Base-by-base conservation (phyloP, 164 flowering plant genomes). In the Nelumbo lutea region DNA sequence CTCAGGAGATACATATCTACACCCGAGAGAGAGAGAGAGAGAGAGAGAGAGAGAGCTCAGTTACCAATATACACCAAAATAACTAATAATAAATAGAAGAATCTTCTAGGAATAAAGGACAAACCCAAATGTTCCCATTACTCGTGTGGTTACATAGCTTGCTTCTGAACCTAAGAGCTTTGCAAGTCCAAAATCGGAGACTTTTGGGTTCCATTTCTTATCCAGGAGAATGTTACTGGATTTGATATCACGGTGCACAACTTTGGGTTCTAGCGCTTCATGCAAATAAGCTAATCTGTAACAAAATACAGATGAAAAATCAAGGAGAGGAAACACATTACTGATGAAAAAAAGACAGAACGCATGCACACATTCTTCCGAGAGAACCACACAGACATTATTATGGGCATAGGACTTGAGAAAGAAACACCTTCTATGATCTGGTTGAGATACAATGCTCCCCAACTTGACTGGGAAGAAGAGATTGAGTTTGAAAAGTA, bases 231-330 rank as follows among this genome's bases (percentile, higher is more conserved):
- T 92, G 77, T 92, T 92, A 73, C 94, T 92, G 40, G 98, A 90
- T 73, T 92, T 92, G 27, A 92, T 81, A 78, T 92, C 98, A 42
- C 98, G 91, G 68, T 92, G 98, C 70, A 92, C 95, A 68, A 92
- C 98, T 83, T 92, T 92, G 2, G 98, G 98, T 77, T 92, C 98
- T 64, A 92, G 72, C 7, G 95, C 98, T 80, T 92, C 98, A 65
- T 92, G 98, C 80, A 92, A 78, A 81, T 92, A 92, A 68, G 98
- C 93, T 71, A 92, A 73, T 53, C 98, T 92, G 86, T 13, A 70
- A 56, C 14, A 60, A 67, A 11, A 56, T 6, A 62, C 1, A 69
- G 43, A 11, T 59, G 15, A n/a, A 14, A 27, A 11, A 43, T 68
- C n/a, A 67, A 15, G 58, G 44, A 38, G 9, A 38, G 42, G 46